Evolutionary conservation across 371 early-diverging fungal species (phyloP), one percentile per base, ranked within the genome.

Genomic region (Mortierella sp.): DNA sequence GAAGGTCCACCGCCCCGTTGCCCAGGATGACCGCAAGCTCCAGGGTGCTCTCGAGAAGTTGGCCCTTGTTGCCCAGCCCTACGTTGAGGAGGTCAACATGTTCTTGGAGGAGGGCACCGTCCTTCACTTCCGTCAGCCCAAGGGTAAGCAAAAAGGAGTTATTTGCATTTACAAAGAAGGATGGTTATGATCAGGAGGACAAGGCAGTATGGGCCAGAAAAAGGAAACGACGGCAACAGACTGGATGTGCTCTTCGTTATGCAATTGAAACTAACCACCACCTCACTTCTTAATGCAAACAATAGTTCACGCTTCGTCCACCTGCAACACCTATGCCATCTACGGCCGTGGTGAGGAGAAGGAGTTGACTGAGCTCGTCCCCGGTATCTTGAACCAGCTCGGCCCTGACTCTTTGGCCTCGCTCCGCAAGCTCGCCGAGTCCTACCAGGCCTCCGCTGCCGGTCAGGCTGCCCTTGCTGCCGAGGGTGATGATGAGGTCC

Each of bases 1-100:
- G 94, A 98, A 96, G 93, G 88, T 92, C 76, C 89, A 89, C 89
- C 91, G 94, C 91, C 77, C 92, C 75, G 82, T 89, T 73, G 94
- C 92, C 80, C 92, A 94, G 89, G 96, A 96, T 88, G 98, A 98
- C 93, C 96, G 96, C 88, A 97, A 97, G 95, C 94, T 98, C 76
- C 94, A 94, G 84, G 90, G 93, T 73, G 91, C 95, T 72, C 90
- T 98, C 77, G 97, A 96, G 91, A 97, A 97, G 94, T 90, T 97
- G 74, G 91, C 94, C 84, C 95, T 96, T 75, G 96, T 96, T 91
- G 93, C 95, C 82, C 92, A 98, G 82, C 88, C 92, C 82, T 94
- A 92, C 82, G 96, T 99, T 88, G 99, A 98, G 90, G 97, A 98
- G 89, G 98, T 99, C 92, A 99, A 99, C 96, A 97, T 99, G 97